Evolutionary conservation across 192 early-diverging fungal genomes (phyloP), one percentile per base, ranked within the genome.

Genomic region (Gamsiella multidivaricata): DNA sequence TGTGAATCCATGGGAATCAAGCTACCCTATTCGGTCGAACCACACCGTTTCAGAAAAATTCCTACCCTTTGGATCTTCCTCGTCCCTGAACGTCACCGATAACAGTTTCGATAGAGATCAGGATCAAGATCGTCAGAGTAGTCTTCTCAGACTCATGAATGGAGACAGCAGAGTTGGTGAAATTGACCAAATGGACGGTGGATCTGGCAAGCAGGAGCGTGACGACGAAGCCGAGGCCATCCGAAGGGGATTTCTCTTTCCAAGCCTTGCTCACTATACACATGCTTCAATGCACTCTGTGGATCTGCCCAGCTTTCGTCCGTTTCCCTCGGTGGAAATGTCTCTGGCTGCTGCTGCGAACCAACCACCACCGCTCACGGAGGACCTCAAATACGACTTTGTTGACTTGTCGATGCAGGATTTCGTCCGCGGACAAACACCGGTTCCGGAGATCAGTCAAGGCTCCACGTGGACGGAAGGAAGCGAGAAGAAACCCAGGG

Each of bases 1-100:
- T 51, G 65, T 76, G 41, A 76, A 76, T 39, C 72, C 72, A 9
- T 76, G 72, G 72, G 72, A 76, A 5, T 42, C 64, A 15, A 61
- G 56, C 18, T 76, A 61, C 28, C 53, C 62, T 0, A 59, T 65
- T 23, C 32, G 41, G 3, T 45, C 56, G 1, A 68, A 31, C 3
- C 72, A 61, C 31, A 50, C 72, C 29, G 36, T 46, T n/a, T 61
- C 65, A 10, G 72, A 76, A 34, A 61, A 64, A 0, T 67, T 76
- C 45, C 26, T 76, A 34, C 57, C 64, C 3, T 76, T 76, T 45
- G 56, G 63, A 28, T 18, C 54, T 1, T 37, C 58, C 8, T 45
- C 50, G 25, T 23, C 41, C 15, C 59, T 43, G n/a, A 42, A 29
- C 28, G n/a, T 4, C 23, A n/a, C 59, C 2, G 51, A 66, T 14